Conservation (phyloP, 495 filamentous ascomycete species). For the Penicillium malachiteum region DNA sequence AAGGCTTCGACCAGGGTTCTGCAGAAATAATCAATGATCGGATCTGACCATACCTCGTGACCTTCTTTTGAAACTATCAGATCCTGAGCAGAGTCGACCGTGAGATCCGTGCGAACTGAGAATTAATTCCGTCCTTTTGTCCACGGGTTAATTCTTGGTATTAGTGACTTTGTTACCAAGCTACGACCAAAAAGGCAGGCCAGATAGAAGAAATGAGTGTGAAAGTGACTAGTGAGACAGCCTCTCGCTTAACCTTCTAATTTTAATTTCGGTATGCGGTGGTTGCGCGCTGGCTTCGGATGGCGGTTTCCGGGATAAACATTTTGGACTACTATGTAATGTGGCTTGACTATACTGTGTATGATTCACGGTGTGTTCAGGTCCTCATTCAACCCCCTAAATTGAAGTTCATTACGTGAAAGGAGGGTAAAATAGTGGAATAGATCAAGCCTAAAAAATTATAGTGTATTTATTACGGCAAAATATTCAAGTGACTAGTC, state of each 20-base stretch:
- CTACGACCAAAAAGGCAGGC: conserved; percentile 22
- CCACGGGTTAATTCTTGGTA: neutral
- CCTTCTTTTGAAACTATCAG: conserved; percentile 13
- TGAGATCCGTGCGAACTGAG: neutral
- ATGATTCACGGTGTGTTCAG: conserved; percentile 17
- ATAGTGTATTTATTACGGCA: no score
- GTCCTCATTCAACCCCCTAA: no score
- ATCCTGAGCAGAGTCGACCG: conserved; percentile 6
- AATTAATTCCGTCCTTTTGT: neutral
- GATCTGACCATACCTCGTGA: conserved; percentile 21
- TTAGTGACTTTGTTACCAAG: neutral
- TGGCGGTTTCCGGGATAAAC: neutral
- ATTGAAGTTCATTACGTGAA: no score
- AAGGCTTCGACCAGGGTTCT: conserved; percentile 34
- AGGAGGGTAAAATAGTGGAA: no score
- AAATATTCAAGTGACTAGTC: no score
- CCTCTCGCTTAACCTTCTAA: conserved; percentile 30
- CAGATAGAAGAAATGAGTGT: neutral
- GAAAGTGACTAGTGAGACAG: no score
- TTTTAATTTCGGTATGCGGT: conserved; percentile 14
- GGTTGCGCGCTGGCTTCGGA: no score
- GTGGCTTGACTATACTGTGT: conserved; percentile 22
- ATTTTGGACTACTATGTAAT: neutral
- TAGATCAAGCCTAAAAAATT: no score
- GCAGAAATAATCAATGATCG: conserved; percentile 30